Base-by-base conservation (phyloP, 2,329 filamentous ascomycete genomes). In the Aspergillus sp. region DNA sequence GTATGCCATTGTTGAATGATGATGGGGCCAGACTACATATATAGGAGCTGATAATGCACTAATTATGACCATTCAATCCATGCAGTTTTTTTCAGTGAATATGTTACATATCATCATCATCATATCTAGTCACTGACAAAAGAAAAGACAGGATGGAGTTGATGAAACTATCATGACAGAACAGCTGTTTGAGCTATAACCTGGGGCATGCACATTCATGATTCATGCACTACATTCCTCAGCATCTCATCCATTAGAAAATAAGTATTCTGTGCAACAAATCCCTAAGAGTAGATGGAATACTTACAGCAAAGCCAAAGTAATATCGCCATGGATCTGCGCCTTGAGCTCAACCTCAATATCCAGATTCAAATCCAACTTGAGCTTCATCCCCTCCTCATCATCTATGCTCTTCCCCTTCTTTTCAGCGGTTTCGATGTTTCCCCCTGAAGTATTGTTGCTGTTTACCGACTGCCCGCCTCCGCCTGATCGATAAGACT, bases 331-430 rank as follows among this genome's bases (percentile, higher is more conserved):
- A 53, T 82, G 79, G 55, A 83, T 82, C 65, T 79, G 81, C n/a
- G 80, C 80, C 70, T 83, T 83, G 42, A 83, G 66, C 59, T 82
- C 77, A 47, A 83, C 74, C 60, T 83, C 80, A 60, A 83, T 80
- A 61, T 82, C 80, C 51, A 83, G 66, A 58, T 83, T 83, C 54
- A 82, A 66, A 56, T 83, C 80, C 53, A 83, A 58, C 56, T 77
- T 70, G 64, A 82, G 57, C 56, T 78, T 75, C 54, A 83, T 68
- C 58, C 79, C 65, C 32, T 71, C 67, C 45, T 70, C 54, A 13
- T 67, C 65, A 32, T 62, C 56, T 27, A 61, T 52, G 19, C 46
- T 50, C 39, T 61, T 57, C 51, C 61, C 55, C 51, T 66, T 50
- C 47, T 59, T 54, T 39, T 60, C 53, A 44, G 63, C 57, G 17